phyloP scores from a whole-genome alignment of 169 alveolate species.

The Cryptosporidium parvum region DNA sequence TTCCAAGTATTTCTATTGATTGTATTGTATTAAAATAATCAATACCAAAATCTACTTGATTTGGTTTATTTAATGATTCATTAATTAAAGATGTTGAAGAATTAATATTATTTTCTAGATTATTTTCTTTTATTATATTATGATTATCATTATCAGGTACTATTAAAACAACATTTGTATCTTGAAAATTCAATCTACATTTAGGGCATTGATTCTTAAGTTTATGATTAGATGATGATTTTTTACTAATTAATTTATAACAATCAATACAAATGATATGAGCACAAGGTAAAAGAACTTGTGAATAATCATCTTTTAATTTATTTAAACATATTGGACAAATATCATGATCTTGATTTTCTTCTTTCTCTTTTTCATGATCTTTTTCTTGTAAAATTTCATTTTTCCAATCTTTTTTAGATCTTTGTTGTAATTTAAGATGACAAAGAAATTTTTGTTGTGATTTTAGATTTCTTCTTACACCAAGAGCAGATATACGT shows the following conservation, averaged over 20 bases:
- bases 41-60: not conserved
- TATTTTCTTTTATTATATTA: not conserved
- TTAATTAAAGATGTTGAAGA: not conserved
- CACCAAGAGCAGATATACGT: constrained; percentile 19
- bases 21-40: not conserved
- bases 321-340: constrained; percentile 56
- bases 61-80: not conserved
- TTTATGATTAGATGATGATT: constrained; percentile 1
- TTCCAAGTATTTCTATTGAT: constrained; percentile 27
- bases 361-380: not conserved
- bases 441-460: constrained; percentile 60
- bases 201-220: constrained; percentile 57
- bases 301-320: constrained; percentile 9
- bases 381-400: not conserved
- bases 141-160: constrained; percentile 13
- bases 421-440: constrained; percentile 22
- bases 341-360: not conserved
- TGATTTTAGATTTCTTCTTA: constrained; percentile 33
- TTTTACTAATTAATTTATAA: constrained; percentile 25
- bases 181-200: constrained; percentile 37
- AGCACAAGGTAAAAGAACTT: constrained; percentile 65
- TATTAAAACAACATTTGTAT: constrained; percentile 46
- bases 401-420: not conserved
- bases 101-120: not conserved
- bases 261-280: constrained; percentile 59